Evolutionary conservation across 2,329 filamentous ascomycete genomes (phyloP), one percentile per base, ranked within the genome.

Genomic region (Venturiaceae sp.): DNA sequence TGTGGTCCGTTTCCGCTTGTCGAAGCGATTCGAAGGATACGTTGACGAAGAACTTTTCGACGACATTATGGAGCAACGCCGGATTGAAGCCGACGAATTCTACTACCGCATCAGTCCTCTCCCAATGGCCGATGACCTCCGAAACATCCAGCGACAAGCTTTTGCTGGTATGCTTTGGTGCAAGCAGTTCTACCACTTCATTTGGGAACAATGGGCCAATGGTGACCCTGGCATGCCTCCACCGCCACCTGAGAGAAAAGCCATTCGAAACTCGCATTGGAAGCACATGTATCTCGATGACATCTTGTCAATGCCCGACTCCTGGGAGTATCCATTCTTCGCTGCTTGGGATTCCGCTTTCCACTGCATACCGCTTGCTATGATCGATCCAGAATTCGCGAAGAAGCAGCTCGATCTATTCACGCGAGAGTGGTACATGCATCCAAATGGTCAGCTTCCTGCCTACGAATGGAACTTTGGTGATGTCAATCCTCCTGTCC

Each of bases 91-190:
- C 6, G 92, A 97, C 69, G 92, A 97, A 62, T 97, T 97, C 71
- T 97, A 95, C 77, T 94, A 87, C 75, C 84, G 89, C 60, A 87
- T 97, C 71, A 96, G 90, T 72, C 92, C 92, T 3, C 79, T 96
- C 39, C 92, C 92, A 2, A 95, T 96, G 87, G 82, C 89, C 0
- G 92, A 97, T 53, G 92, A 97, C 68, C 80, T 96, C 60, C 86
- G 92, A 64, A 96, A 95, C 72, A 94, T 97, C 65, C 94, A 97
- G 74, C 84, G 92, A 64, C 92, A 96, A 71, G 94, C 92, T 3
- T 88, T 96, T 64, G 86, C 92, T 0, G 92, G 94, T 57, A 97
- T 97, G 92, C 87, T 97, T 81, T 97, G 92, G 92, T 95, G 88
- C 62, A 97, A 97, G 72, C 92, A 97, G 71, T 90, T 90, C 74